These are phyloP conservation scores for Conticribra guillardii DNA, from an alignment of 108 stramenopile species.

Conservation along the genomic window DNA sequence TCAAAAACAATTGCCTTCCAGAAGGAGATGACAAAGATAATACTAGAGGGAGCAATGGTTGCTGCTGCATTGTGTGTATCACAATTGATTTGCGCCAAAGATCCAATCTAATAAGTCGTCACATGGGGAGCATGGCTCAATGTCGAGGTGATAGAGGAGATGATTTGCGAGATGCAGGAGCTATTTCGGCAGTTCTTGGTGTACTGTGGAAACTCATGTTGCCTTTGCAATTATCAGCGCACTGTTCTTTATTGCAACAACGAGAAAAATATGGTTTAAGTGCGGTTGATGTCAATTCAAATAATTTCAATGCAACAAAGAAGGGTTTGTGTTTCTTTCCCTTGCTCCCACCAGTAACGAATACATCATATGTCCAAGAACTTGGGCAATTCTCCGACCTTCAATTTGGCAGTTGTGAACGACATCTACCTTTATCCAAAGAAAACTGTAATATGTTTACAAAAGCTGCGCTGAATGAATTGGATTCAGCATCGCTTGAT, in stretches of 20 bases:
- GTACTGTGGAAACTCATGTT: conserved; percentile 29
- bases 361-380: too few relatives aligned
- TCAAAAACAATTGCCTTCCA: too few relatives aligned
- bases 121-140: conserved; percentile 56
- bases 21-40: too few relatives aligned
- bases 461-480: conserved; percentile 17
- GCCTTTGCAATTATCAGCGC: conserved; percentile 3
- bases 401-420: conserved; percentile 10
- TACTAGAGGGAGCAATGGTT: too few relatives aligned
- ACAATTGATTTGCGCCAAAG: conserved; percentile 28
- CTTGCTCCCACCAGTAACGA: too few relatives aligned
- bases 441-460: not conserved
- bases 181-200: conserved; percentile 35
- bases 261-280: not conserved
- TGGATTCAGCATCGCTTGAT: conserved; percentile 28
- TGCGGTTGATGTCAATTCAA: conserved; percentile 1
- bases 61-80: conserved; percentile 28
- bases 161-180: conserved; percentile 43
- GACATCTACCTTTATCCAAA: conserved; percentile 20
- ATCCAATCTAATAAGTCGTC: conserved; percentile 22
- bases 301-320: conserved; percentile 3
- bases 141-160: conserved; percentile 50
- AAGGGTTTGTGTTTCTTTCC: too few relatives aligned
- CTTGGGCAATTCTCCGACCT: too few relatives aligned
- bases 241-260: not conserved